Conservation (phyloP, 352 stramenopile genomes). For the Pythium plurisporium region DNA sequence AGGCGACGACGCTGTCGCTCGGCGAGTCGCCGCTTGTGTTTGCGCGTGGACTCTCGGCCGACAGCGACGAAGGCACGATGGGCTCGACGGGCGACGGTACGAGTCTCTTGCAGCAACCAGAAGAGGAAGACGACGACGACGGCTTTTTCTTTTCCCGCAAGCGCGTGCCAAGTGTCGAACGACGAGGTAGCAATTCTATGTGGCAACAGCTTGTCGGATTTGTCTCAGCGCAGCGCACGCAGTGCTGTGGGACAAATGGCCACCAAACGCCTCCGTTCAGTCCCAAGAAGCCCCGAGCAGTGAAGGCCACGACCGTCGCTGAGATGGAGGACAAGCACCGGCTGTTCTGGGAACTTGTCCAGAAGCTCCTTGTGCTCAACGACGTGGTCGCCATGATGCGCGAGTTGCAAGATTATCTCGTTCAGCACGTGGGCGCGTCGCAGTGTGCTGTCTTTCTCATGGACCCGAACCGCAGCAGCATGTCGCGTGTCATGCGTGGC, state of each 20-base stretch:
- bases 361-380: slow-evolving; percentile 58
- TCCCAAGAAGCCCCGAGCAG: slow-evolving; percentile 3
- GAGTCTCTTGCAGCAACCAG: slow-evolving; percentile 6
- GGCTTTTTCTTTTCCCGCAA: slow-evolving; percentile 4
- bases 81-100: slow-evolving; percentile 7
- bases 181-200: not conserved
- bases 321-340: slow-evolving; percentile 55
- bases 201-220: slow-evolving; percentile 19
- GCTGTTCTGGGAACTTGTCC: slow-evolving; percentile 76
- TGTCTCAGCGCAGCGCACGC: slow-evolving; percentile 7
- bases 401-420: slow-evolving; percentile 59
- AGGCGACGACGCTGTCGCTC: slow-evolving; percentile 33
- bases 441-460: slow-evolving; percentile 67
- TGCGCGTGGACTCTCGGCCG: slow-evolving; percentile 2
- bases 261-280: not conserved
- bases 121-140: slow-evolving; percentile 7
- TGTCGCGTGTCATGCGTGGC: slow-evolving; percentile 65
- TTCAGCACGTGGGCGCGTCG: slow-evolving; percentile 43
- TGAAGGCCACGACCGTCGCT: not conserved
- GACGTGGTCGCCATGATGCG: slow-evolving; percentile 77
- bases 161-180: not conserved
- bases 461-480: slow-evolving; percentile 65
- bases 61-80: slow-evolving; percentile 27
- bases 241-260: slow-evolving; percentile 6
- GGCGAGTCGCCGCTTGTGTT: slow-evolving; percentile 3